phyloP scores from a whole-genome alignment of 495 filamentous ascomycete genomes.

The Neurospora terricola region DNA sequence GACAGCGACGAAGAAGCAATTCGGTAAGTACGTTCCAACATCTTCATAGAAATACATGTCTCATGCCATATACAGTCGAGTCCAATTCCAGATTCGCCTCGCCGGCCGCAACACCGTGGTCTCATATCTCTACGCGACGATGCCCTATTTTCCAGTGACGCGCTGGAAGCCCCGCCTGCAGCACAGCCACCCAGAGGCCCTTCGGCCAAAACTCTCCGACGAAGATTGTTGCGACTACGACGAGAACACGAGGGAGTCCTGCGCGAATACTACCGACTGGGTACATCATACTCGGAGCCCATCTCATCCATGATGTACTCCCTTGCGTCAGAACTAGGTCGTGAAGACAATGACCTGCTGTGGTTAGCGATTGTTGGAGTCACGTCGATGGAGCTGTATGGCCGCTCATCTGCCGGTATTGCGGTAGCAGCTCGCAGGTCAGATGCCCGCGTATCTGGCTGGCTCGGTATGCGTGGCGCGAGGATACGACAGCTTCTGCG shows the following conservation, averaged over 20 bases:
- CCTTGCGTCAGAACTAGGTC: conserved; percentile 84
- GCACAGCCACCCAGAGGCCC: conserved; percentile 51
- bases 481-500: conserved; percentile 74
- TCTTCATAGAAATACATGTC: conserved; percentile 13
- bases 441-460: conserved; percentile 52
- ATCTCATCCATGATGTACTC: conserved; percentile 91
- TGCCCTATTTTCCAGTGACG: conserved; percentile 29
- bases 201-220: conserved; percentile 59
- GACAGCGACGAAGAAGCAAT: conserved; percentile 74
- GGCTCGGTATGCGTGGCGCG: conserved; percentile 74
- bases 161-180: conserved; percentile 39
- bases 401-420: conserved; percentile 70
- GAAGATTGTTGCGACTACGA: conserved; percentile 61
- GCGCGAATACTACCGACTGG: conserved; percentile 70
- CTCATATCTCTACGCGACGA: conserved; percentile 38
- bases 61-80: conserved; percentile 40
- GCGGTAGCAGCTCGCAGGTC: conserved; percentile 53
- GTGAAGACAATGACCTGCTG: conserved; percentile 92
- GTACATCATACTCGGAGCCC: conserved; percentile 87
- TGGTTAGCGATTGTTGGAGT: conserved; percentile 93
- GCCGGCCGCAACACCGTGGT: conserved; percentile 39
- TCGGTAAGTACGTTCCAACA: conserved; percentile 47
- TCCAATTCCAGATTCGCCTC: conserved; percentile 40
- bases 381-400: conserved; percentile 82
- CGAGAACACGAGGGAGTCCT: conserved; percentile 65